A percentile compares a stretch with the other conserved stretches of the same genome.
Evolutionary conservation across 140 eudicot genomes (phyloP).

Genomic region (Ambrosia hybrid): DNA sequence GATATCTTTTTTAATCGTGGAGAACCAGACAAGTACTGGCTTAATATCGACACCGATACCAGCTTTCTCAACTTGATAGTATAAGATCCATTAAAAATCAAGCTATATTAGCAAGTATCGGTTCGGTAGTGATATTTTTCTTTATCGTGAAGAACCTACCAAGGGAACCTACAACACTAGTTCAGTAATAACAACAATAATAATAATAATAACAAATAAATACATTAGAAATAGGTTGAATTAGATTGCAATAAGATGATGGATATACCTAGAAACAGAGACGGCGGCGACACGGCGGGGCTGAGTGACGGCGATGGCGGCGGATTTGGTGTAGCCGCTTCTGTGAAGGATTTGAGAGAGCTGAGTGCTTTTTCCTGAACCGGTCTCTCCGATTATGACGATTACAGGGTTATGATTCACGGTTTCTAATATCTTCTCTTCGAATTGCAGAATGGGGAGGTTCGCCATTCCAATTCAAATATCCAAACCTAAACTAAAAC

Average conservation of each 20-base stretch:
- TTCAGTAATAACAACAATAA: too few species aligned
- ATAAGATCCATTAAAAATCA: neutral
- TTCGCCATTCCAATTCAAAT: constrained; percentile 42
- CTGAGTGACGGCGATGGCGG: constrained; percentile 86
- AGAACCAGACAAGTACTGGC: too few species aligned
- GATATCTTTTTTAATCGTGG: too few species aligned
- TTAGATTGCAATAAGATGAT: too few species aligned
- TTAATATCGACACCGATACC: too few species aligned
- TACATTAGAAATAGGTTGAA: neutral
- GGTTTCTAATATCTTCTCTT: constrained; percentile 70
- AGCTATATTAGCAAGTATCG: too few species aligned
- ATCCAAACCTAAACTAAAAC: constrained; percentile 4
- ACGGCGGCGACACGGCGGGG: constrained; percentile 99
- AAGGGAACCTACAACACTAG: too few species aligned
- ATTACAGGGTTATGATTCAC: constrained; percentile 63
- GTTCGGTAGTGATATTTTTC: too few species aligned
- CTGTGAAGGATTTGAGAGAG: constrained; percentile 88
- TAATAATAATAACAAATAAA: too few species aligned
- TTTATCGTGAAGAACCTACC: too few species aligned
- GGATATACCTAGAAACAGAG: constrained; percentile 63
- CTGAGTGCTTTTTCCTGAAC: constrained; percentile 93
- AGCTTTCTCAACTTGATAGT: too few species aligned
- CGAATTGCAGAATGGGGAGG: constrained; percentile 80
- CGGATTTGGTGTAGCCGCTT: constrained; percentile 66
- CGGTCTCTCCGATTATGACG: constrained; percentile 88